These are phyloP conservation scores for Alisma plantagoaquatica DNA, from an alignment of 106 monocot species.

Conservation along the genomic window DNA sequence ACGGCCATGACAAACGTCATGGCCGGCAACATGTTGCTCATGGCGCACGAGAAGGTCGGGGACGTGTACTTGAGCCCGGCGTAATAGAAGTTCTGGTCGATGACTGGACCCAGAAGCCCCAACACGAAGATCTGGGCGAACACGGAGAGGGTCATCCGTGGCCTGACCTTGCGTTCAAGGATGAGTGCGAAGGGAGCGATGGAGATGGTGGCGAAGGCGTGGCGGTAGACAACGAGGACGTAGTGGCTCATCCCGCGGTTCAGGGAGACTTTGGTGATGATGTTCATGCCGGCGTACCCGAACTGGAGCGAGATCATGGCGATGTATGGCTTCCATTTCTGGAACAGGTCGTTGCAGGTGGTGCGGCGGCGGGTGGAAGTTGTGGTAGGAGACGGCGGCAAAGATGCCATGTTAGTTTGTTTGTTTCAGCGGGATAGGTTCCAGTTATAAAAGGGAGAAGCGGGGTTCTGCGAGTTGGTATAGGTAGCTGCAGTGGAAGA, in stretches of 20 bases:
- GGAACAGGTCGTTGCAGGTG: background rate
- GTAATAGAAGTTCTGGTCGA: conserved; percentile 31
- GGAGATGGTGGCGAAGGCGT: conserved; percentile 38
- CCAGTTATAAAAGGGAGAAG: too few relatives aligned
- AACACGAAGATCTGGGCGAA: conserved; percentile 29
- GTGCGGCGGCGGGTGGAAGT: background rate
- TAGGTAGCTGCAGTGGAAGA: too few relatives aligned
- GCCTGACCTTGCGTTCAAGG: conserved; percentile 27
- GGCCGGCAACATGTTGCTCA: conserved; percentile 31
- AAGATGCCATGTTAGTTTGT: too few relatives aligned
- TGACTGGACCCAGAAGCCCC: conserved; percentile 26
- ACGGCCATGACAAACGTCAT: conserved; percentile 28
- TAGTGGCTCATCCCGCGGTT: conserved; percentile 44
- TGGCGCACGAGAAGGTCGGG: conserved; percentile 28
- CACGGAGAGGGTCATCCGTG: conserved; percentile 20
- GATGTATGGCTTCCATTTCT: conserved; percentile 24
- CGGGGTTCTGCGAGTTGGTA: too few relatives aligned
- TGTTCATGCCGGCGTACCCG: conserved; percentile 34
- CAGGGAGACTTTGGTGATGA: conserved; percentile 37
- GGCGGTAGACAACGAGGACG: conserved; percentile 38
- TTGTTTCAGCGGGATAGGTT: too few relatives aligned
- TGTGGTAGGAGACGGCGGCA: background rate
- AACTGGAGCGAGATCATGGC: conserved; percentile 38
- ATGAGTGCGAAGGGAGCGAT: conserved; percentile 38
- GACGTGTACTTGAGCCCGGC: conserved; percentile 26